phyloP scores from a whole-genome alignment of 257 asterid genomes.

The Solanum pinnatisectum region DNA sequence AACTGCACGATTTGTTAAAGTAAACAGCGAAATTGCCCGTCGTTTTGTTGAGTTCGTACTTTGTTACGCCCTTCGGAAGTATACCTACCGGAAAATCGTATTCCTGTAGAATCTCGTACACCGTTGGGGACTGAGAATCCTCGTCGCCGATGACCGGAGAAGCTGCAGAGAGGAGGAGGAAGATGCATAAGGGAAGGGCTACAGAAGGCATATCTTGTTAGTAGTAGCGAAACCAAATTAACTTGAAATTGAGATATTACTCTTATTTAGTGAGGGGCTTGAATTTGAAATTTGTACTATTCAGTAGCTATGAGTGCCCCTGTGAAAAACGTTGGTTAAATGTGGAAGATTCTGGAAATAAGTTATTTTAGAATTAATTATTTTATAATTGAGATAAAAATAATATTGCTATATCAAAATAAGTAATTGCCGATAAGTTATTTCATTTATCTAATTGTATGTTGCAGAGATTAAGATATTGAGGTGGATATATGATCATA shows the following conservation, averaged over 20 bases:
- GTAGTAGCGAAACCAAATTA: neutral
- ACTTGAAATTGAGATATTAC: neutral
- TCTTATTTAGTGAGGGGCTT: neutral
- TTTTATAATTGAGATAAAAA: too few species aligned
- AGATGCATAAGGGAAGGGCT: neutral
- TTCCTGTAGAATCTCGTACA: slow-evolving; percentile 30
- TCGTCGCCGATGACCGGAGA: neutral
- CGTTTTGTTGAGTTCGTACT: slow-evolving; percentile 24
- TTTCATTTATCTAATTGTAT: too few species aligned
- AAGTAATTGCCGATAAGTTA: too few species aligned
- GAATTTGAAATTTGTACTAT: too few species aligned
- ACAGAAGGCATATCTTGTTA: neutral
- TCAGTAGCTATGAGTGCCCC: neutral
- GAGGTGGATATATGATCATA: too few species aligned
- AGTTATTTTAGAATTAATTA: too few species aligned
- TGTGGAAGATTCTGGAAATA: neutral
- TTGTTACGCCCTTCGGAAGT: slow-evolving; percentile 41
- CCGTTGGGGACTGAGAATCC: neutral
- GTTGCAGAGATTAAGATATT: too few species aligned
- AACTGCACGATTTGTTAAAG: slow-evolving; percentile 30
- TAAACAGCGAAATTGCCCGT: slow-evolving; percentile 36
- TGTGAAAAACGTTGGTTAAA: neutral
- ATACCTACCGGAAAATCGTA: slow-evolving; percentile 47
- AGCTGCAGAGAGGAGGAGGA: neutral
- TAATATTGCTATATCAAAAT: too few species aligned